Base-by-base conservation (phyloP, 2,329 filamentous ascomycete species). In the Chlorencoelia australis region DNA sequence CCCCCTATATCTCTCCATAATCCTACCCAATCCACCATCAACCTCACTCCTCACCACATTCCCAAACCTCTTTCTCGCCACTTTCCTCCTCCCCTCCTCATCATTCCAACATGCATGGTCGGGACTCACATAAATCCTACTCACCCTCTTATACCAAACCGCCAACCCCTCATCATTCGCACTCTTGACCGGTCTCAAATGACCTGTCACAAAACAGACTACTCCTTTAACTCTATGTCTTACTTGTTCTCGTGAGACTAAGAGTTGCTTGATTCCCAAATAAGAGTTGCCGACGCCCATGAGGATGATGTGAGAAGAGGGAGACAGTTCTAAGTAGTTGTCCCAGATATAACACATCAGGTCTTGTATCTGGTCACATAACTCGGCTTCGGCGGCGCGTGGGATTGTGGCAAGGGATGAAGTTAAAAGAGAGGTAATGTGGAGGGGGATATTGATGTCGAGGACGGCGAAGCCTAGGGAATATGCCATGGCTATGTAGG, bases 261-360 rank as follows among this genome's bases (percentile, higher is more conserved):
- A 67, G 4, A 96, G 72, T 39, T 88, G 73, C 40, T 91, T 80
- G 31, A 95, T 73, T 2, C 85, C 87, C 3, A 82, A 67, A 53
- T 91, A 94, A 2, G 91, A 84, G 50, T 86, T 80, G n/a, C 91
- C 91, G 2, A 94, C 76, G 1, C 91, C 89, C 54, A 98, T 69
- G 15, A 98, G 67, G 54, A 94, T 83, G 11, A 96, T 74, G 35
- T 89, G 5, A 14, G 30, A 75, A 0, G 73, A 68, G 2, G 80
- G 71, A 33, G 79, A 78, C 20, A 83, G 68, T 65, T 94, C 84
- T 14, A 98, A 76, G 54, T 95, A 95, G 55, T 98, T 98, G 50
- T 95, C 88, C 91, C 91, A 98, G 10, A 98, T 66, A 53, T 94
- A 96, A 42, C 73, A 77, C 4, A 89, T 75, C 8, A 95, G 65